A percentile compares a stretch with the other conserved stretches of the same genome.
Conservation (phyloP, 1,284 basidiomycete genomes). For the Rhodofomes roseus region DNA sequence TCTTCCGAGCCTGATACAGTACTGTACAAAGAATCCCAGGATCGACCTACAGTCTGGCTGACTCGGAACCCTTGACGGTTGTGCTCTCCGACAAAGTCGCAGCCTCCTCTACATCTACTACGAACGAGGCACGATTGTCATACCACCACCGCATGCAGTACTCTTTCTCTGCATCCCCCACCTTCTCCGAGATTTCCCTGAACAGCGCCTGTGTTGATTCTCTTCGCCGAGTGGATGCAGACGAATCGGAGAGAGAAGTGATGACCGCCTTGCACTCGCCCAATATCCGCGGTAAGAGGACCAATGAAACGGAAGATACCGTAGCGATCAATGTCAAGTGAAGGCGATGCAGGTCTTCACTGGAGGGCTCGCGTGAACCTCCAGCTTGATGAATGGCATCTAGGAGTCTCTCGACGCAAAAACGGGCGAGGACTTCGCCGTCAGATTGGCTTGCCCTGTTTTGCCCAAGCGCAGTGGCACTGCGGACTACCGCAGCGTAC, state of each 20-base stretch:
- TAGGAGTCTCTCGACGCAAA: slow-evolving; percentile 54
- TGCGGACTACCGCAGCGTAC: slow-evolving; percentile 58
- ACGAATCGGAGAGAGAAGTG: neutral
- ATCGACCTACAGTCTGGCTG: neutral
- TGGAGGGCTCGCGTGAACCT: neutral
- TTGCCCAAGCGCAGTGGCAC: slow-evolving; percentile 38
- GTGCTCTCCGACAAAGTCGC: neutral
- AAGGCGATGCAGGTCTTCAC: slow-evolving; percentile 46
- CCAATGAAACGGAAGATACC: slow-evolving; percentile 52
- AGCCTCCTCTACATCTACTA: neutral
- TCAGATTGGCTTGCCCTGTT: slow-evolving; percentile 2
- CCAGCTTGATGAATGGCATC: slow-evolving; percentile 31
- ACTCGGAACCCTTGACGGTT: too few relatives aligned
- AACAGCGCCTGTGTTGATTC: slow-evolving; percentile 57
- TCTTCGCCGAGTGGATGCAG: slow-evolving; percentile 22
- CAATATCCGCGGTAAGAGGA: slow-evolving; percentile 50
- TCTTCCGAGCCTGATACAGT: too few relatives aligned
- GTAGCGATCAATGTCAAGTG: slow-evolving; percentile 56
- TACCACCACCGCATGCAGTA: slow-evolving; percentile 68
- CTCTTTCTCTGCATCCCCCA: slow-evolving; percentile 67
- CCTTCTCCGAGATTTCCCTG: slow-evolving; percentile 53
- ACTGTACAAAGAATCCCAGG: too few relatives aligned
- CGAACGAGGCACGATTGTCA: slow-evolving; percentile 28
- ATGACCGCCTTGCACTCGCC: slow-evolving; percentile 41
- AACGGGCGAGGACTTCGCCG: slow-evolving; percentile 48